Evolutionary conservation across 106 monocot genomes (phyloP).

Genomic region (Phalaenopsis equestris): DNA sequence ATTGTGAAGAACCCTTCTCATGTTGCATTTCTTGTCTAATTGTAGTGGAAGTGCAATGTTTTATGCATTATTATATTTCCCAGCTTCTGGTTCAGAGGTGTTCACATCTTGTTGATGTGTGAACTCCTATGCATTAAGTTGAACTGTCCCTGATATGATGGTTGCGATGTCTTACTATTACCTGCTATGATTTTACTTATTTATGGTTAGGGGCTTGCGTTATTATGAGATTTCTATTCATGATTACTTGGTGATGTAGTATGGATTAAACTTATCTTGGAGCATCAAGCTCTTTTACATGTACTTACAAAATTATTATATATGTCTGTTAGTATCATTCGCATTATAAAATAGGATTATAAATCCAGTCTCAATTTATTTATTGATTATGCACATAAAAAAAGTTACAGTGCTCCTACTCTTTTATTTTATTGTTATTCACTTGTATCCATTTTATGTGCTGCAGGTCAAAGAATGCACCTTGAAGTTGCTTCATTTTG

Average conservation of each 20-base stretch:
- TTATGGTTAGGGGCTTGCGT: not conserved
- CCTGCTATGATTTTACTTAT: not conserved
- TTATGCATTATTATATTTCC: not conserved
- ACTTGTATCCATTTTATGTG: slow-evolving; percentile 4
- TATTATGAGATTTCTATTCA: not conserved
- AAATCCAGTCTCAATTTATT: not conserved
- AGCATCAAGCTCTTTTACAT: not conserved
- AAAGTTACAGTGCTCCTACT: not conserved
- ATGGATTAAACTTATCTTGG: not conserved
- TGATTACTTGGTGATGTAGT: slow-evolving; percentile 1
- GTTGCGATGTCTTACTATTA: not conserved
- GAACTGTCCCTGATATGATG: not conserved
- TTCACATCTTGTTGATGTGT: not conserved
- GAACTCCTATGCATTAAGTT: not conserved
- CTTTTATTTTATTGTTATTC: not conserved
- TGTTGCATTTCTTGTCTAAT: not conserved
- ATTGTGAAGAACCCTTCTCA: not conserved
- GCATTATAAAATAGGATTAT: not conserved
- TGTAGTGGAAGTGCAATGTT: not conserved
- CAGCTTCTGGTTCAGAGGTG: not conserved
- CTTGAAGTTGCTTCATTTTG: slow-evolving; percentile 75
- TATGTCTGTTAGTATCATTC: not conserved
- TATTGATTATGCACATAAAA: not conserved
- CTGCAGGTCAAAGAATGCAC: slow-evolving; percentile 96
- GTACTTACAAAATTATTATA: not conserved